These are phyloP conservation scores for Zygosaccharomyces bailii DNA, from an alignment of 805 yeast species.

Conservation along the genomic window DNA sequence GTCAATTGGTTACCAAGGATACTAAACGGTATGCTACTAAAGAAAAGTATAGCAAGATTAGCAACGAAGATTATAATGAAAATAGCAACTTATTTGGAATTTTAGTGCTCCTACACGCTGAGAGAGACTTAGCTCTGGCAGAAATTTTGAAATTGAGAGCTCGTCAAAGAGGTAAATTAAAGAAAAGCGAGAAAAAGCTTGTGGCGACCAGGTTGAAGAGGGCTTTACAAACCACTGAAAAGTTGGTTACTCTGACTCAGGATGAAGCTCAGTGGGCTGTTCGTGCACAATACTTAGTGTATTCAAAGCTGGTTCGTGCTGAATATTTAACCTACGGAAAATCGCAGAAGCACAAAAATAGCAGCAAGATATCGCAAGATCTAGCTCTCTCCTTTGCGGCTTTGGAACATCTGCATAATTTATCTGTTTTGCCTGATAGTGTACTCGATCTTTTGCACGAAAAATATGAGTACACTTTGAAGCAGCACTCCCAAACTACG, in stretches of 20 bases:
- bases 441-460: slow-evolving; percentile 24
- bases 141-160: slow-evolving; percentile 32
- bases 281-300: slow-evolving; percentile 40
- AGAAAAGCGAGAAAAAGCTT: slow-evolving; percentile 41
- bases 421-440: slow-evolving; percentile 17
- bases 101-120: slow-evolving; percentile 63
- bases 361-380: slow-evolving; percentile 21
- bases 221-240: slow-evolving; percentile 46
- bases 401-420: slow-evolving; percentile 19
- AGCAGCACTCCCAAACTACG: slow-evolving; percentile 27
- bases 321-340: slow-evolving; percentile 32
- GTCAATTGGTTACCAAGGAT: slow-evolving; percentile 61
- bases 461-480: slow-evolving; percentile 31
- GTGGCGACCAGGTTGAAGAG: slow-evolving; percentile 65
- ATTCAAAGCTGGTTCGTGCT: slow-evolving; percentile 52
- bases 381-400: slow-evolving; percentile 30
- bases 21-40: slow-evolving; percentile 57
- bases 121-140: slow-evolving; percentile 52
- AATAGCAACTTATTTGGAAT: slow-evolving; percentile 52
- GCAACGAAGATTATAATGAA: slow-evolving; percentile 46
- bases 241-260: slow-evolving; percentile 41
- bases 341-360: slow-evolving; percentile 24
- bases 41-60: slow-evolving; percentile 46
- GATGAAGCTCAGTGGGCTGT: slow-evolving; percentile 39
- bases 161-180: slow-evolving; percentile 32